Evolutionary conservation across 495 filamentous ascomycete species (phyloP).

Genomic region (Ramalina intermedia): DNA sequence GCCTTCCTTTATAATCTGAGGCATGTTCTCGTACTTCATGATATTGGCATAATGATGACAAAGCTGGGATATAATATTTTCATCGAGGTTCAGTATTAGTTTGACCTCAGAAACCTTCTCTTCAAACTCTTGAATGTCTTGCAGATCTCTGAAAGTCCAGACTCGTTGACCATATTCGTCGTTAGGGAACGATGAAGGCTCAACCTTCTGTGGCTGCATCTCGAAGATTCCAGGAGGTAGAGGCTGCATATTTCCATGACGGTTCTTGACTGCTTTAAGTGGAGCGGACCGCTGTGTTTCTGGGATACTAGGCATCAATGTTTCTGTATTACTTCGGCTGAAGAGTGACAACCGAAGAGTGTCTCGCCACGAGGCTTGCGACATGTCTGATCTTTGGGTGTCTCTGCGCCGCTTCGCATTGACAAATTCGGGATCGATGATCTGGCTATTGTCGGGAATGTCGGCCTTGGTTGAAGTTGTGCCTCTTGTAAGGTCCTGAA

Average conservation of each 20-base stretch:
- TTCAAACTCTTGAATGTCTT: conserved; percentile 24
- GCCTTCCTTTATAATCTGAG: background rate
- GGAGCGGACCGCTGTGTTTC: background rate
- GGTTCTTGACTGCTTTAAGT: background rate
- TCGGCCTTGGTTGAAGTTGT: conserved; percentile 18
- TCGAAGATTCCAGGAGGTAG: background rate
- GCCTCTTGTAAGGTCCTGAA: conserved; percentile 18
- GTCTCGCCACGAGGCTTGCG: background rate
- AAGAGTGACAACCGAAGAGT: background rate
- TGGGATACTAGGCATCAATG: background rate
- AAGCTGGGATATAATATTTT: conserved; percentile 23
- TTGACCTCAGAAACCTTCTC: conserved; percentile 25
- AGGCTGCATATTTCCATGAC: background rate
- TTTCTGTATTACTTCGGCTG: background rate
- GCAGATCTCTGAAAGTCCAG: conserved; percentile 23
- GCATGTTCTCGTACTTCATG: background rate
- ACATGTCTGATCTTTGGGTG: background rate
- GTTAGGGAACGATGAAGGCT: background rate
- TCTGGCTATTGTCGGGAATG: background rate
- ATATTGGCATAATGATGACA: conserved; percentile 16
- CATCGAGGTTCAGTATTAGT: conserved; percentile 23
- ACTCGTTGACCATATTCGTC: background rate
- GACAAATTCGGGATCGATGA: background rate
- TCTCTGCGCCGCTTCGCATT: background rate
- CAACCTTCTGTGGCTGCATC: background rate